Base-by-base conservation (phyloP, 2,329 filamentous ascomycete species). In the Colletotrichum sidae region DNA sequence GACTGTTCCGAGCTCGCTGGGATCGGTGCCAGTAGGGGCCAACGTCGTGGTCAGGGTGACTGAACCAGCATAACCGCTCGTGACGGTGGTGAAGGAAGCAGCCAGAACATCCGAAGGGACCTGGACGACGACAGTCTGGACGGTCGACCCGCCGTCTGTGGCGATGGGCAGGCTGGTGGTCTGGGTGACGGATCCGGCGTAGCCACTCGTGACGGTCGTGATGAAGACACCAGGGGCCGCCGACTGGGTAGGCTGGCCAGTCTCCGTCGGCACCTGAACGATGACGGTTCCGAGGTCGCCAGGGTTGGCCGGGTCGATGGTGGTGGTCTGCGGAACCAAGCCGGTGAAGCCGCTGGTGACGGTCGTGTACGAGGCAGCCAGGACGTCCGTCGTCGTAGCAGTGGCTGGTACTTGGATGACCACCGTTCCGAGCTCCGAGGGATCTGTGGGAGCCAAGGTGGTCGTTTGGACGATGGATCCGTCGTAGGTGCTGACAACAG, bases 341-440 rank as follows among this genome's bases (percentile, higher is more conserved):
- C n/a, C n/a, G n/a, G n/a, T n/a, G n/a, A n/a, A n/a, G n/a, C 44
- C 25, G 6, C 25, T 15, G 2, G 46, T 49, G 6, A 42, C 46
- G 8, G 46, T 49, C 12, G 17, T 49, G 46, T 6, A 49, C 1
- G 46, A 49, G 35, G n/a, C 33, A 13, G 5, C 46, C 46, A 35
- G 17, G 6, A 34, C 10, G 12, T 6, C 10, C 46, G 39, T 44
- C 8, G 15, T 33, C 10, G 34, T 35, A 12, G 55, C 17, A 17
- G 17, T 17, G 17, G 17, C 25, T 13, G 56, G 56, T 6, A 53
- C 47, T 34, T 52, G 47, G 13, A 60, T 39, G 9, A 53, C n/a
- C 8, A 53, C 56, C 13, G 56, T 59, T 42, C 35, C 46, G 7
- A 25, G 38, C 9, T 52, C 37, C 12, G 33, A 46, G 3, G 35